Conservation (phyloP, 768 basidiomycete species). For the Russula abietina region DNA sequence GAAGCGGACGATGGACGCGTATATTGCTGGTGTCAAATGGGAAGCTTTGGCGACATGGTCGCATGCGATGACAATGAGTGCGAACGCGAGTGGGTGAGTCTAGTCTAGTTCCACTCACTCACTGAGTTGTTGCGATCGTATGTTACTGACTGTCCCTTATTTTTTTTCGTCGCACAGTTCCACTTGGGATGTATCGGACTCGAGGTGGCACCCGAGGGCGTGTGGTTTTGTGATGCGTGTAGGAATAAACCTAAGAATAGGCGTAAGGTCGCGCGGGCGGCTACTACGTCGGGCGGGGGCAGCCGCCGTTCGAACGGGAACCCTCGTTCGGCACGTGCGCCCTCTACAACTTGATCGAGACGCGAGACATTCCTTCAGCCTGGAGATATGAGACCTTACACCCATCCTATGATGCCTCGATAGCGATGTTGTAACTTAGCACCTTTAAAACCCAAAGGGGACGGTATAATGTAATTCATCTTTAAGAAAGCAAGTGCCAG, state of each 20-base stretch:
- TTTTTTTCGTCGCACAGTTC: slow-evolving; percentile 45
- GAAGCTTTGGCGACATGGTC: slow-evolving; percentile 93
- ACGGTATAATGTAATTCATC: too few relatives aligned
- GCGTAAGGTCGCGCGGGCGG: slow-evolving; percentile 38
- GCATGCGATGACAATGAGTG: slow-evolving; percentile 81
- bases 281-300: slow-evolving; percentile 45
- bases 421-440: too few relatives aligned
- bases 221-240: slow-evolving; percentile 74
- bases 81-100: slow-evolving; percentile 84
- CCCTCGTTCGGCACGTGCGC: slow-evolving; percentile 21
- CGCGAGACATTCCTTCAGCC: too few relatives aligned
- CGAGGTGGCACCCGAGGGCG: slow-evolving; percentile 56
- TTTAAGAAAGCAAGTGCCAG: too few relatives aligned
- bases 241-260: slow-evolving; percentile 49
- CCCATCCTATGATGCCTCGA: too few relatives aligned
- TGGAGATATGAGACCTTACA: background rate
- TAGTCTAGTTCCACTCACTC: slow-evolving; percentile 9
- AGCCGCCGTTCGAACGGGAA: slow-evolving; percentile 22
- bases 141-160: background rate
- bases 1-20: slow-evolving; percentile 51
- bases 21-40: slow-evolving; percentile 82
- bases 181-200: slow-evolving; percentile 73
- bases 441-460: too few relatives aligned
- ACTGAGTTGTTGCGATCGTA: background rate
- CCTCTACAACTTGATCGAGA: slow-evolving; percentile 15